Evolutionary conservation across 1,284 basidiomycete genomes (phyloP).

Genomic region (Exobasidium rhododendri): DNA sequence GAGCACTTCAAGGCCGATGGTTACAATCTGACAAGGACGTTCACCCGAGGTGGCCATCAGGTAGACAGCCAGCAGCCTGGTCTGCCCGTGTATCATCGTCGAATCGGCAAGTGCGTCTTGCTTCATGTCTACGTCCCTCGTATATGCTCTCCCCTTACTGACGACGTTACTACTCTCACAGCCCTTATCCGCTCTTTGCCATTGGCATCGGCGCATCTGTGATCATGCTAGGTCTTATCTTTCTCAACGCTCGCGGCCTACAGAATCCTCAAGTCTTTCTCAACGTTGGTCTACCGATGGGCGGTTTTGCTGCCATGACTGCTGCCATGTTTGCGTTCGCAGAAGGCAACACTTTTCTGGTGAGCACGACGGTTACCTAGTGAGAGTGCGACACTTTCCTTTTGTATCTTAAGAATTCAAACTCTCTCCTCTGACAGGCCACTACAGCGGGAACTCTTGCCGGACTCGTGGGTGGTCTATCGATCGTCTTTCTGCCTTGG

Average conservation of each 20-base stretch:
- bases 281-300: conserved; percentile 28
- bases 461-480: conserved; percentile 24
- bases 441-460: conserved; percentile 26
- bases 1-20: conserved; percentile 20
- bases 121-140: background rate
- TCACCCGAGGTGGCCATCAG: conserved; percentile 22
- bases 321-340: conserved; percentile 36
- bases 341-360: conserved; percentile 29
- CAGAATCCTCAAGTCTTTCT: conserved; percentile 15
- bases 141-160: conserved; percentile 18
- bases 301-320: conserved; percentile 32
- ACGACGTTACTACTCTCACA: conserved; percentile 27
- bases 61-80: conserved; percentile 30
- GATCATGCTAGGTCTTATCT: conserved; percentile 26
- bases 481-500: conserved; percentile 37
- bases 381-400: background rate
- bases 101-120: conserved; percentile 27
- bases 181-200: conserved; percentile 30
- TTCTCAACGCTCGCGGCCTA: conserved; percentile 15
- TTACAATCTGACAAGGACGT: conserved; percentile 8
- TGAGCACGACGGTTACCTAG: background rate
- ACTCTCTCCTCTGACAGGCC: conserved; percentile 29
- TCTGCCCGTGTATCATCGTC: conserved; percentile 34
- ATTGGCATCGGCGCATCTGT: conserved; percentile 31
- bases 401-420: no score